Evolutionary conservation across 208 protist species (phyloP), one percentile per base, ranked within the genome.

Genomic region (Phytomonas sp.): DNA sequence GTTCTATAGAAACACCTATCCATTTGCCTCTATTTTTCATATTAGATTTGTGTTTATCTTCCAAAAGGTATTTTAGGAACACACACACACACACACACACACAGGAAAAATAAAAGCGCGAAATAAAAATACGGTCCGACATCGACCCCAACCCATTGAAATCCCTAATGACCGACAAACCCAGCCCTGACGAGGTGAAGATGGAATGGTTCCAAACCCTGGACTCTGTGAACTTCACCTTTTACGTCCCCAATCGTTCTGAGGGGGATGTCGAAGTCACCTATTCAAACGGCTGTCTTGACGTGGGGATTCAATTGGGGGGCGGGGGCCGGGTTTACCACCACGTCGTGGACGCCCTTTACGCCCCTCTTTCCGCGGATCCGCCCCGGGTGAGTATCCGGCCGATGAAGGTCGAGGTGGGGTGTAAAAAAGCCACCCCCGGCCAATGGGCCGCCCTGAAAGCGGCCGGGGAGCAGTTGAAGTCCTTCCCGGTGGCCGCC

Each of bases 171-270:
- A 26, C 11, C 0, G n/a, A 26, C 31, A 45, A 1, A 29, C 23
- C 67, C 23, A 63, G 0, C 4, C 4, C 1, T 10, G 81, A 77
- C 0, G 71, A 75, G 37, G 86, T 94, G 60, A 84, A 86, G 52
- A 87, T 83, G 73, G 94, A 97, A 70, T 97, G 92, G 92, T 97
- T 93, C 73, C 94, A 97, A 74, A 88, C 86, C 14, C 70, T 69
- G 6, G 72, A 79, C 16, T 67, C 67, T 16, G 59, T 97, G 32
- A 82, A 80, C 52, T 83, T 97, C 69, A 89, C 81, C 40, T 94
- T 96, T 72, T 96, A 93, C 78, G 83, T 95, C 26, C 93, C 94
- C 65, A 79, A 95, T 29, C 76, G 85, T 30, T 69, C 63, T 0
- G 74, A 74, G 29, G 60, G 74, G 3, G 87, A 97, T 61, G 87